Evolutionary conservation across 2,329 filamentous ascomycete species (phyloP), one percentile per base, ranked within the genome.

Genomic region (Aspergillus pseudoviridinutans): DNA sequence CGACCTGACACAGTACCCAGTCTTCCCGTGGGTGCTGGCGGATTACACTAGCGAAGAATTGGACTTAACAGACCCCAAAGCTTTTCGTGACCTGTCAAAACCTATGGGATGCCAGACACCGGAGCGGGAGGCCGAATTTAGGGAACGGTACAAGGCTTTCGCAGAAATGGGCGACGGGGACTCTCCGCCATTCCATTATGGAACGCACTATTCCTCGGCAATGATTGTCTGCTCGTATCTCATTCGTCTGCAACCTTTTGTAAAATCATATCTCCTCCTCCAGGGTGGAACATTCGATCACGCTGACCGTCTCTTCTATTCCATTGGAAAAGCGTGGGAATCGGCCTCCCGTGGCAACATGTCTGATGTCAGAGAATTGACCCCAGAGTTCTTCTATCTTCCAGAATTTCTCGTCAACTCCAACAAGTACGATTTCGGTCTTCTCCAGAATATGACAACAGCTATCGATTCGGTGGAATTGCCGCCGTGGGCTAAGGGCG

Each of bases 171-270:
- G 88, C 7, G 92, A 96, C 63, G 77, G 80, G 46, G 82, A 81
- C 56, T 81, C 83, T 49, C 88, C 90, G 0, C 90, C 94, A 0
- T 99, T 97, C 71, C 94, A 99, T 71, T 99, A 97, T 65, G 94
- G 94, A 20, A 99, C 95, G 0, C 95, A 99, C 72, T 99, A 99
- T 73, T 97, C 94, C 1, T 97, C 94, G 2, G 94, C 94, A 7
- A 99, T 97, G 94, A 97, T 96, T 58, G 94, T 99, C 6, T 92
- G 92, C 12, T 97, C 92, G 0, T 99, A 97, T 68, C 82, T 99
- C 44, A 97, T 99, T 67, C 88, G 94, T 20, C 81, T 99, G 17
- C 93, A 96, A 52, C 94, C 94, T 0, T 99, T 97, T 71, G 93
- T 97, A 25, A 91, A 97, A 66, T 96, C 94, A 0, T 97, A 96